Conservation (phyloP, 2,329 filamentous ascomycete genomes). For the Diaporthe velutina region DNA sequence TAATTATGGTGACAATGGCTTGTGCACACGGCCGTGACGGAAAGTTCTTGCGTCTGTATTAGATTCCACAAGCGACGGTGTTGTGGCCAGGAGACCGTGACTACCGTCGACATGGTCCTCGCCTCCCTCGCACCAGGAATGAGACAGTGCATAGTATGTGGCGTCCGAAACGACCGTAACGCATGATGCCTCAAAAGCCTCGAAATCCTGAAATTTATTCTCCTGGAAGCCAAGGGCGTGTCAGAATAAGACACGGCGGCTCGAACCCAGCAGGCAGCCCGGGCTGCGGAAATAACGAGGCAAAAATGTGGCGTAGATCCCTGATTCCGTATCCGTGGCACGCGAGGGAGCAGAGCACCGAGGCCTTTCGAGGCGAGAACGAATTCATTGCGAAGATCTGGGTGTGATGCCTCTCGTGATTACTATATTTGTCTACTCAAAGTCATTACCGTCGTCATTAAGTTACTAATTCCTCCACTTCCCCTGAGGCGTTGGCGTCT, state of each 20-base stretch:
- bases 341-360: background rate
- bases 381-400: background rate
- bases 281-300: background rate
- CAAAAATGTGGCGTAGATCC: background rate
- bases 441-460: constrained; percentile 4
- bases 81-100: background rate
- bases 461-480: background rate
- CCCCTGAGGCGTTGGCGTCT: background rate
- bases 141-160: constrained; percentile 1
- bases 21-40: background rate
- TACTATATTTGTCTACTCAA: background rate
- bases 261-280: background rate
- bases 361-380: background rate
- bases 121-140: background rate
- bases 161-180: background rate
- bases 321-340: background rate
- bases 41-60: background rate
- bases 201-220: background rate
- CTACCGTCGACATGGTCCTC: background rate
- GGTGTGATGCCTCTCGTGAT: background rate
- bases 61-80: background rate
- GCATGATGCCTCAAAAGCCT: background rate
- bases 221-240: background rate
- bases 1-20: background rate
- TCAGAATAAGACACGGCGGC: constrained; percentile 2